These are phyloP conservation scores for Malassezia obtusa DNA, from an alignment of 1,284 basidiomycete genomes.

Conservation along the genomic window DNA sequence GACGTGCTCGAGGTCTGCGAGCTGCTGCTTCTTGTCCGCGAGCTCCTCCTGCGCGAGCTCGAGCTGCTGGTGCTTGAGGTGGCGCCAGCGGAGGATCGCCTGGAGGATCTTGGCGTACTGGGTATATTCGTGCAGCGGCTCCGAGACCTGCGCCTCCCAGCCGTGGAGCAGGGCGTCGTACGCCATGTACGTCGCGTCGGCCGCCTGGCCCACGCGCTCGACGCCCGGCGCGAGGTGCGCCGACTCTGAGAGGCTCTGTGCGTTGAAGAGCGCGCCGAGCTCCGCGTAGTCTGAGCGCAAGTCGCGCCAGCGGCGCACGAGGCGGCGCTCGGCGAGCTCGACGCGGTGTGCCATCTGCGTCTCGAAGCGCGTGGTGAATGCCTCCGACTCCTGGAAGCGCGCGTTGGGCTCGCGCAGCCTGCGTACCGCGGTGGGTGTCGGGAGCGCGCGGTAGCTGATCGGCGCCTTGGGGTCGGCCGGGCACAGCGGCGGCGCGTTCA, in stretches of 20 bases:
- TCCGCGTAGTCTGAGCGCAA: conserved; percentile 83
- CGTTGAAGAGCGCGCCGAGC: conserved; percentile 87
- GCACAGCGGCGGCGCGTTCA: conserved; percentile 88
- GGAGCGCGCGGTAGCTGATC: conserved; percentile 69
- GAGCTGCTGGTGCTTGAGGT: conserved; percentile 95
- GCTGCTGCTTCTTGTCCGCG: conserved; percentile 71
- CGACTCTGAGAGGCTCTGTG: conserved; percentile 78
- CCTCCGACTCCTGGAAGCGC: conserved; percentile 87
- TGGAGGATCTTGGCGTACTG: conserved; percentile 93
- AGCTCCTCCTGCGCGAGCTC: conserved; percentile 90
- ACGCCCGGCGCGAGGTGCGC: conserved; percentile 65
- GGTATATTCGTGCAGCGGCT: conserved; percentile 87
- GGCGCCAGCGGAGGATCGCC: conserved; percentile 81
- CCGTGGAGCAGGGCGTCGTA: conserved; percentile 61
- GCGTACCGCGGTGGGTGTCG: conserved; percentile 61
- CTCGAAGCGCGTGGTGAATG: conserved; percentile 91
- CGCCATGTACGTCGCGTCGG: conserved; percentile 84
- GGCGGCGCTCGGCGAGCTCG: conserved; percentile 87
- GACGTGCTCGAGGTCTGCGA: conserved; percentile 82
- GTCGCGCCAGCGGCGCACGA: conserved; percentile 88
- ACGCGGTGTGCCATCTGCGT: conserved; percentile 78
- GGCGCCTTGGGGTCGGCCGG: conserved; percentile 70
- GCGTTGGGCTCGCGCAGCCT: conserved; percentile 33
- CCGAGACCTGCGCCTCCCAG: conserved; percentile 68
- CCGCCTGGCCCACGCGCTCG: conserved; percentile 87